Base-by-base conservation (phyloP, 2,329 filamentous ascomycete genomes). In the Colletotrichum lupini region DNA sequence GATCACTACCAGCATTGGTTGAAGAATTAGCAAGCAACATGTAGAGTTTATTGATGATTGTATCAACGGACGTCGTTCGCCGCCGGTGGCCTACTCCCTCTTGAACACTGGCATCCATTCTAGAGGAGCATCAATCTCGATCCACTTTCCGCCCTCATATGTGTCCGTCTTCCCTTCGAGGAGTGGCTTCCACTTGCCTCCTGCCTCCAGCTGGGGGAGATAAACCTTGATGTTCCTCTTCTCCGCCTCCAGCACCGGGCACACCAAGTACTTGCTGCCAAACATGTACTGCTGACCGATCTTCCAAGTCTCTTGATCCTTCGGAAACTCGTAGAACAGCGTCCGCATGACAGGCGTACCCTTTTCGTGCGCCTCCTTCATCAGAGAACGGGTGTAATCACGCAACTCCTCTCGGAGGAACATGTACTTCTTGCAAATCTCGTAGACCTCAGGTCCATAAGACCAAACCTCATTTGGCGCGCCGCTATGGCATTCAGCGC, bases 401-500 rank as follows among this genome's bases (percentile, higher is more conserved):
- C 91, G 83, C 78, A 93, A 72, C 42, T 85, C 78, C 79, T 93
- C 91, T 2, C 91, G 85, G 14, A 93, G 82, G 5, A 77, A 75
- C 77, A 93, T 84, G 75, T 92, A 92, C 75, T 85, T 88, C 77
- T 86, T 85, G 78, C 89, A 91, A 37, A 93, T 91, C 37, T 82
- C 84, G 73, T 91, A 91, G 0, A 91, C 87, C 32, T 89, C 85
- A 7, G 87, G 84, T 0, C 91, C 91, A 76, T 92, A 93, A 1
- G 87, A 90, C 91, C 91, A 93, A 1, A 93, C 87, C 79, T 93
- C 91, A 75, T 92, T 92, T 0, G 83, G 79, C 0, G 87, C 89
- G 16, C 90, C 90, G 74, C 78, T 87, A 75, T 68, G 84, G 78
- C 74, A 86, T 84, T 66, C 64, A 2, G 68, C 67, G 3, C 74